Evolutionary conservation across 2,329 filamentous ascomycete species (phyloP).

Genomic region (Metarhizium humberi): DNA sequence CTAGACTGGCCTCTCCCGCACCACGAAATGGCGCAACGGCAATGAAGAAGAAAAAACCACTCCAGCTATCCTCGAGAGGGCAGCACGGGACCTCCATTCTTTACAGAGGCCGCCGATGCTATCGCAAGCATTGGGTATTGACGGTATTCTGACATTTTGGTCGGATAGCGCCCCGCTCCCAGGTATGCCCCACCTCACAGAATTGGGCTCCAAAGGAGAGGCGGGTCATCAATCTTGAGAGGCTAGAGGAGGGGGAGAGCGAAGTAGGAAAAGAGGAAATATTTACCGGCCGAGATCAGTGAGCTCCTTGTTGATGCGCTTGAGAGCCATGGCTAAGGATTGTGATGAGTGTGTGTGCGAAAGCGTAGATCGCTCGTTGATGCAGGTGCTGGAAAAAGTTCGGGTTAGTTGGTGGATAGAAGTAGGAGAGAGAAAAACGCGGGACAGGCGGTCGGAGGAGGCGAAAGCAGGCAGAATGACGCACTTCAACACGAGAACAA

Average conservation of each 20-base stretch:
- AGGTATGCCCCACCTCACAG: conserved; percentile 26
- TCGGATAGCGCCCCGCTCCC: conserved; percentile 24
- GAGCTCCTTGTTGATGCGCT: conserved; percentile 93
- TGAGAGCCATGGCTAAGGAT: conserved; percentile 62
- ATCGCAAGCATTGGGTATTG: conserved; percentile 7
- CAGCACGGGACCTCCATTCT: neutral
- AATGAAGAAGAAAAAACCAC: too few species aligned
- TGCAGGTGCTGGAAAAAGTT: neutral
- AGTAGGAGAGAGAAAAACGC: conserved; percentile 4
- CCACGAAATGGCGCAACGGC: neutral
- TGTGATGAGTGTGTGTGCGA: conserved; percentile 16
- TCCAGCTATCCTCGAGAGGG: neutral
- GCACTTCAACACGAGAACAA: conserved; percentile 16
- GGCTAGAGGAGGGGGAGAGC: conserved; percentile 5
- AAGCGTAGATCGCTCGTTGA: conserved; percentile 13
- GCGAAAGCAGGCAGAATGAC: conserved; percentile 13
- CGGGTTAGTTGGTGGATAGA: conserved; percentile 13
- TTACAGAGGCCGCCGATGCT: neutral
- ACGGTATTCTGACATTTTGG: conserved; percentile 8
- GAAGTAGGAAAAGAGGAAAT: conserved; percentile 8
- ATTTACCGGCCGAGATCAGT: conserved; percentile 81
- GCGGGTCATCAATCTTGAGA: conserved; percentile 11
- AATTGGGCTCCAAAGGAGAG: conserved; percentile 13
- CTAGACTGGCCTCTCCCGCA: neutral
- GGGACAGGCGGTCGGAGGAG: conserved; percentile 7